phyloP scores from a whole-genome alignment of 1,139 yeast genomes.

The Debaryomycetaceae sp. region DNA sequence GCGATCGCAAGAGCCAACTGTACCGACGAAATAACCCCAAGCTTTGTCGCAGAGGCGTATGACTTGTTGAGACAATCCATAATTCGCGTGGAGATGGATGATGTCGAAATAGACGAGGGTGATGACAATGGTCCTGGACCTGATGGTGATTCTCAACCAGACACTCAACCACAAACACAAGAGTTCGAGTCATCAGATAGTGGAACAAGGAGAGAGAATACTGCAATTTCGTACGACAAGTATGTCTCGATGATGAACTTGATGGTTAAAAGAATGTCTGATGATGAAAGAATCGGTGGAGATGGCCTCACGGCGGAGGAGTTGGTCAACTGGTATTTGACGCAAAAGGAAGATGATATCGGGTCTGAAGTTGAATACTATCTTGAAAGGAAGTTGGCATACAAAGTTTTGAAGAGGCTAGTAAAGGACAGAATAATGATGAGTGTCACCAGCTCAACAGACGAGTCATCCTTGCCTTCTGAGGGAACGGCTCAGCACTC shows the following conservation, averaged over 20 bases:
- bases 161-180: slow-evolving; percentile 6
- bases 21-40: slow-evolving; percentile 81
- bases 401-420: slow-evolving; percentile 77
- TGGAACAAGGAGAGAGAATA: slow-evolving; percentile 13
- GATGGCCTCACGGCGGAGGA: slow-evolving; percentile 70
- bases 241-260: slow-evolving; percentile 81
- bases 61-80: slow-evolving; percentile 87
- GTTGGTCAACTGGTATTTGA: slow-evolving; percentile 76
- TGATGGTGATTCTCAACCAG: slow-evolving; percentile 9
- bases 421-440: slow-evolving; percentile 84
- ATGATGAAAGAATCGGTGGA: slow-evolving; percentile 49
- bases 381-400: slow-evolving; percentile 66
- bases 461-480: slow-evolving; percentile 27
- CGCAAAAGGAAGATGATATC: slow-evolving; percentile 69
- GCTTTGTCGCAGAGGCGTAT: slow-evolving; percentile 91
- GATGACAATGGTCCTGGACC: slow-evolving; percentile 30
- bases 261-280: slow-evolving; percentile 67
- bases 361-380: slow-evolving; percentile 69
- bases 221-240: slow-evolving; percentile 77
- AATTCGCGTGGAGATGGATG: slow-evolving; percentile 92
- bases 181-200: slow-evolving; percentile 5
- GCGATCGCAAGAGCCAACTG: slow-evolving; percentile 98
- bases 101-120: slow-evolving; percentile 78
- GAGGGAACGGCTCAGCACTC: slow-evolving; percentile 23
- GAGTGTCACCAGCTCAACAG: slow-evolving; percentile 66